These are phyloP conservation scores for Kernera saxatilis DNA, from an alignment of 345 rosid genomes.

Conservation along the genomic window DNA sequence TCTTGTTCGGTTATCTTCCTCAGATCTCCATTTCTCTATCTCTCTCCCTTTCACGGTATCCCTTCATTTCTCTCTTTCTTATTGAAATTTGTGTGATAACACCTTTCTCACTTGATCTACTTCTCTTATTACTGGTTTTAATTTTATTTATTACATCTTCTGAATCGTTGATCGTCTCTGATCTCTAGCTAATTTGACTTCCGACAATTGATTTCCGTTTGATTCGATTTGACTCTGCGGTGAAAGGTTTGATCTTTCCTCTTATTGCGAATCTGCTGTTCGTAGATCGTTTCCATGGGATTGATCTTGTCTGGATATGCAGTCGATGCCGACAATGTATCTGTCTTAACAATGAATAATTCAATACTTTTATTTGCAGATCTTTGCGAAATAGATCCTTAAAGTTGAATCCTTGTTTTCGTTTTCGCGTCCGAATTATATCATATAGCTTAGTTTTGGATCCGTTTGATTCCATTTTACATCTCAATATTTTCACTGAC, in stretches of 20 bases:
- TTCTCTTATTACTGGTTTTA: not conserved
- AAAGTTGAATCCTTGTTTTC: constrained; percentile 9
- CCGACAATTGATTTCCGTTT: not conserved
- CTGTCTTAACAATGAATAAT: not conserved
- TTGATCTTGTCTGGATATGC: not conserved
- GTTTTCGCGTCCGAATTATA: not conserved
- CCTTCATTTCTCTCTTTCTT: not conserved
- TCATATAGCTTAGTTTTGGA: not conserved
- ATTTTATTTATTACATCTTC: not conserved
- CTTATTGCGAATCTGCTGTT: not conserved
- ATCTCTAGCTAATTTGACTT: constrained; percentile 5
- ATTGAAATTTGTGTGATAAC: not conserved
- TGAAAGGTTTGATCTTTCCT: constrained; percentile 9
- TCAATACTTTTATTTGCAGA: not conserved
- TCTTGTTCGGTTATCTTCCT: constrained; percentile 14
- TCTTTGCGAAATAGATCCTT: not conserved
- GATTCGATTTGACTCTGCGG: constrained; percentile 2
- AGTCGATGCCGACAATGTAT: not conserved
- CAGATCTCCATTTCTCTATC: constrained; percentile 26
- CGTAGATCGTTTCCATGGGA: not conserved
- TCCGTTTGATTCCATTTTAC: not conserved
- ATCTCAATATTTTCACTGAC: not conserved
- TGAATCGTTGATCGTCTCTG: constrained; percentile 3
- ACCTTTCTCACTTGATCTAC: not conserved
- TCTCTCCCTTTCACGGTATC: constrained; percentile 22